Evolutionary conservation across 768 basidiomycete genomes (phyloP).

Genomic region (Rhodotorula kratochvilovae): DNA sequence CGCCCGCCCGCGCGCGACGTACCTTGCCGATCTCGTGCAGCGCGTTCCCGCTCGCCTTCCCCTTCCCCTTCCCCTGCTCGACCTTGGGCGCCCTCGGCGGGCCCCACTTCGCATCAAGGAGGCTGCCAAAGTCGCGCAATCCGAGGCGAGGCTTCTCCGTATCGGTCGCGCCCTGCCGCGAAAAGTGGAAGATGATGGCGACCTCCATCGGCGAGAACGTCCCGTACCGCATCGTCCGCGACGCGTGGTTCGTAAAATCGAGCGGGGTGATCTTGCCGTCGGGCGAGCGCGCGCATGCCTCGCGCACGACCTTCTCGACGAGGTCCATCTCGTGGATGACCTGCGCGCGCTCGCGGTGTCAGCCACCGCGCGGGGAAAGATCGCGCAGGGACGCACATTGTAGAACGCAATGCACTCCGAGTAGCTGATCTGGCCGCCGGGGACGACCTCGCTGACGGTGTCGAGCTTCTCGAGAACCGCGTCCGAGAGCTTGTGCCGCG

Average conservation of each 20-base stretch:
- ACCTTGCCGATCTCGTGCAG: constrained; percentile 38
- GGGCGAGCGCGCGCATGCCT: constrained; percentile 80
- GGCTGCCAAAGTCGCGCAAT: constrained; percentile 82
- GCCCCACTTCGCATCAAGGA: constrained; percentile 84
- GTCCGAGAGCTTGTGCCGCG: constrained; percentile 94
- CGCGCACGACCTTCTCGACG: constrained; percentile 70
- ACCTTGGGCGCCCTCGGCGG: constrained; percentile 34
- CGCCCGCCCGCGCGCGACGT: neutral
- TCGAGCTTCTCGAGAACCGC: constrained; percentile 86
- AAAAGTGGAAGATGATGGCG: constrained; percentile 97
- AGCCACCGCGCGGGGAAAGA: neutral
- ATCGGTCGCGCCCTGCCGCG: constrained; percentile 61
- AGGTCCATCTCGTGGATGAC: constrained; percentile 82
- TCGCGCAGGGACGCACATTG: constrained; percentile 63
- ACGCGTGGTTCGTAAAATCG: constrained; percentile 90
- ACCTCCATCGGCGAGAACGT: constrained; percentile 97
- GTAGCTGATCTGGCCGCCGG: constrained; percentile 86
- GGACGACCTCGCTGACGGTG: constrained; percentile 80
- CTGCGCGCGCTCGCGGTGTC: neutral
- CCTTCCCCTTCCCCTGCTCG: neutral
- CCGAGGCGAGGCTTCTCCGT: constrained; percentile 63
- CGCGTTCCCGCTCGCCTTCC: constrained; percentile 12
- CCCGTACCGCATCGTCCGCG: constrained; percentile 81
- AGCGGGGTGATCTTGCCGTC: constrained; percentile 85
- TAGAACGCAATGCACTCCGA: constrained; percentile 96